Base-by-base conservation (phyloP, 1,139 yeast genomes). In the Hemisphaericaspora xylofermentans region DNA sequence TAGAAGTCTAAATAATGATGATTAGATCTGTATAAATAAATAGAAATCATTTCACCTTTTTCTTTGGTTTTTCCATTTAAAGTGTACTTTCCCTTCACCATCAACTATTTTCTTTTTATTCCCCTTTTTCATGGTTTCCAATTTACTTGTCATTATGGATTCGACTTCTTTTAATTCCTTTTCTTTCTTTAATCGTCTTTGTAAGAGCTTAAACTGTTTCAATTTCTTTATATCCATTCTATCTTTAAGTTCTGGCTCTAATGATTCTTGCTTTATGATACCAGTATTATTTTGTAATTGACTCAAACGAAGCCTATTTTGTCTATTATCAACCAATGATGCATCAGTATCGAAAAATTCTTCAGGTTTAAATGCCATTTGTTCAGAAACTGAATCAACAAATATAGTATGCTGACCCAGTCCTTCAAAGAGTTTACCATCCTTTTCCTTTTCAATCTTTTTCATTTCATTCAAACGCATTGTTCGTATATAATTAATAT, bases 111-210 rank as follows among this genome's bases (percentile, higher is more conserved):
- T 91, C 74, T 84, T 86, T 65, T 86, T 88, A 45, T 80, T 80
- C 0, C 98, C 98, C 51, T 83, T 84, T 61, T 88, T 88, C 96
- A 91, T 88, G 45, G 89, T 75, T 58, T 91, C 95, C 45, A 86
- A 78, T 53, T 89, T 94, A 45, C 76, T 57, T 42, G 84, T 87
- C 82, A 89, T 82, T 54, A 82, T 78, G 36, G 74, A 72, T 56
- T 87, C 87, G 13, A 91, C 88, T 44, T 76, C 76, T 36, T 71
- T 70, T 49, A 93, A 71, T 59, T 87, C 77, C 43, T 71, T 63
- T 50, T 82, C 88, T 54, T 94, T 74, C 51, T 84, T 82, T 57
- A 86, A 61, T 48, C 88, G 71, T 46, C 70, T 71, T 55, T 83
- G 75, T 43, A 84, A 63, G 28, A 69, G 56, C 54, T 77, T 74